Base-by-base conservation (phyloP, 257 asterid species). In the Fraxinus pennsylvanica region DNA sequence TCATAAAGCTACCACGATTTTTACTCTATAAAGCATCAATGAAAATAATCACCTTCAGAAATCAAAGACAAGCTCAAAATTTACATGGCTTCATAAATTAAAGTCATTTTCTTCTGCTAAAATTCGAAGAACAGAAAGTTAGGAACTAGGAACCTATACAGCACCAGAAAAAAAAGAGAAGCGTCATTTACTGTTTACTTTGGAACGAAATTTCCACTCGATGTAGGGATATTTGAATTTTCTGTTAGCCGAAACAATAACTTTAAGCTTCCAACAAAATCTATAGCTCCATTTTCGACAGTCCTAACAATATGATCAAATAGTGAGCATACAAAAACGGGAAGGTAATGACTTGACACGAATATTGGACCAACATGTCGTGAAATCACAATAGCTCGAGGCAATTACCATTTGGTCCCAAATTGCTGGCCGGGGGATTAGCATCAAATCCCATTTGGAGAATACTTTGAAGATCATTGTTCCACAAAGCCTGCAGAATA, bases 401-500 rank as follows among this genome's bases (percentile, higher is more conserved):
- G 39, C 3, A 54, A 36, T 76, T 89, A 90, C 96, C 98, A 66
- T 88, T 92, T 71, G 84, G 90, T 80, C 91, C 95, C 81, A 85
- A 80, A 72, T 77, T 89, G 89, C 83, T 78, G 74, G 72, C 73
- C 0, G 92, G 75, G 27, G 91, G 77, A 79, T 87, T 84, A 33
- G 94, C 83, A 76, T 84, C 92, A 17, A 88, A 89, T 63, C 97
- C 97, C 92, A 86, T 86, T 82, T 90, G 96, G 70, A 91, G 90
- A 79, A 87, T 72, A 76, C 84, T 86, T 39, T 88, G 97, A 75
- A 94, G 84, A 78, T 94, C 97, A 71, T 73, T 88, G 52, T 86
- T 91, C 94, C 93, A 94, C 45, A 88, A 29, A 67, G 83, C 84
- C 97, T 94, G 89, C 75, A 81, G 39, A 35, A 38, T 71, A 80